Conservation (phyloP, 2,329 filamentous ascomycete species). For the Sclerotinia sclerotiorum region DNA sequence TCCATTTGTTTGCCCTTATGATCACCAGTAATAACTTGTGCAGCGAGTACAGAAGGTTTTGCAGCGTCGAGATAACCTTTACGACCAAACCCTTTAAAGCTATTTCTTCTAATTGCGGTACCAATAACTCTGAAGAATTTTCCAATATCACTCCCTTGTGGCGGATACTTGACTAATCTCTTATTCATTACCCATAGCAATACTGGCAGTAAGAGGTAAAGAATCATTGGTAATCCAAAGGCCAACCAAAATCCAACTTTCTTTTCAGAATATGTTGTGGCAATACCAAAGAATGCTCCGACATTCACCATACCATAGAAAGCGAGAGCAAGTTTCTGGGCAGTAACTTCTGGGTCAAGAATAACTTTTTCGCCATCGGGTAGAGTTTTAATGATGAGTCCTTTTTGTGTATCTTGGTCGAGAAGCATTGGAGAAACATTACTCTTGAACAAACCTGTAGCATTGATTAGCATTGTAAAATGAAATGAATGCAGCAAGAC, state of each 20-base stretch:
- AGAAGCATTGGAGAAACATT: conserved; percentile 64
- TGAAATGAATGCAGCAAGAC: conserved; percentile 43
- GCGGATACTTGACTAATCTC: conserved; percentile 47
- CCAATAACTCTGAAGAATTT: conserved; percentile 47
- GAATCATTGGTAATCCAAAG: conserved; percentile 50
- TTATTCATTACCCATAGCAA: conserved; percentile 43
- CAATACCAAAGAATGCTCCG: conserved; percentile 53
- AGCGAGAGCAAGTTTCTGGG: conserved; percentile 46
- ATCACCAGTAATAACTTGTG: conserved; percentile 45
- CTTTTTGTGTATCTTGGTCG: conserved; percentile 52
- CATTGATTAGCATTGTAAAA: conserved; percentile 47
- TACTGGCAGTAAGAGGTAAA: conserved; percentile 61
- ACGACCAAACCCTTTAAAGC: conserved; percentile 54
- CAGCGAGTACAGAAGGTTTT: conserved; percentile 64
- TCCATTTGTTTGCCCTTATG: conserved; percentile 52
- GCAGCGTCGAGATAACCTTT: conserved; percentile 63
- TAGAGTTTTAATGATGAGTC: conserved; percentile 45
- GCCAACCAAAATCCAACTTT: conserved; percentile 52
- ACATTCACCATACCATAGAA: conserved; percentile 73
- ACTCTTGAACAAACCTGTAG: conserved; percentile 65
- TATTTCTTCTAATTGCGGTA: conserved; percentile 50
- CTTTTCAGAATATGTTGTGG: conserved; percentile 46
- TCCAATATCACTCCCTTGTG: conserved; percentile 48
- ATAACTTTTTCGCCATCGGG: conserved; percentile 61
- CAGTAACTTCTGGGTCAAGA: conserved; percentile 58